These are phyloP conservation scores for Nicotiana otophora DNA, from an alignment of 257 asterid genomes.

Conservation along the genomic window DNA sequence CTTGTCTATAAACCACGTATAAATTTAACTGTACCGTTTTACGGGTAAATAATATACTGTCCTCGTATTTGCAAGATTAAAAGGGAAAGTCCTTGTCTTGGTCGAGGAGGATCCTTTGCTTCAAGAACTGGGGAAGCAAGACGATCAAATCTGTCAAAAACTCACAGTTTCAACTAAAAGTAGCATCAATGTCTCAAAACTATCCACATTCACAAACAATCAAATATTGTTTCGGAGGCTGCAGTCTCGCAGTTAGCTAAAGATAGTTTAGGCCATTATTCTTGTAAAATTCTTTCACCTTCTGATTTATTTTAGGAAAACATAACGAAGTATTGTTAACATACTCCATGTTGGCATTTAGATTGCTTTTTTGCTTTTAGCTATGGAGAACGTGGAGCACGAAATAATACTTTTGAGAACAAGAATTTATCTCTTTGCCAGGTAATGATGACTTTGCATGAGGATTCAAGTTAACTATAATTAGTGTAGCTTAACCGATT, in stretches of 20 bases:
- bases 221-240: background rate
- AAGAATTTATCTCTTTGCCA: too few relatives aligned
- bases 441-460: too few relatives aligned
- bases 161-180: conserved; percentile 9
- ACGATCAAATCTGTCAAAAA: conserved; percentile 16
- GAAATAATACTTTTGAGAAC: too few relatives aligned
- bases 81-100: conserved; percentile 10
- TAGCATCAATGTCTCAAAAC: background rate
- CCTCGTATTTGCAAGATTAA: background rate
- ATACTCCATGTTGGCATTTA: too few relatives aligned
- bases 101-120: conserved; percentile 17
- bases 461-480: too few relatives aligned
- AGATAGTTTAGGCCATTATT: background rate
- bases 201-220: background rate
- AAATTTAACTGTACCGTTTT: too few relatives aligned
- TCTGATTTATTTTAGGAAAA: background rate
- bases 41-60: too few relatives aligned
- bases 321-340: too few relatives aligned
- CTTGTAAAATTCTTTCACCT: background rate
- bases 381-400: too few relatives aligned
- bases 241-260: background rate
- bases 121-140: conserved; percentile 16
- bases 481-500: too few relatives aligned
- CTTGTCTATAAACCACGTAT: too few relatives aligned
- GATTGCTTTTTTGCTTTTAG: too few relatives aligned